A percentile compares a stretch with the other conserved stretches of the same genome.
Evolutionary conservation across 225 moss, liverwort and hornwort genomes (phyloP).

Genomic region (Ulota crispa): DNA sequence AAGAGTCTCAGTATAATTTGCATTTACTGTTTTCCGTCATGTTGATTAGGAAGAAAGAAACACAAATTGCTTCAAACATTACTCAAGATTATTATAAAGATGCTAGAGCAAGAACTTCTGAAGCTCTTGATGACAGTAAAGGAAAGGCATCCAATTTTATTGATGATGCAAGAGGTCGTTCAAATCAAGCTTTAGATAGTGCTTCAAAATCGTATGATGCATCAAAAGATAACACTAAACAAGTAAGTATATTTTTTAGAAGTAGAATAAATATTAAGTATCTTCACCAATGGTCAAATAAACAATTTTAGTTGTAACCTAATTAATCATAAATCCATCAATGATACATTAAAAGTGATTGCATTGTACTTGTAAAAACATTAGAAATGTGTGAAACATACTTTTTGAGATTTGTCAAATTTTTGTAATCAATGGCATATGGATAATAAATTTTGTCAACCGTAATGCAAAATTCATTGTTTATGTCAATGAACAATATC

Average conservation of each 20-base stretch:
- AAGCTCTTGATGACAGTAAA: background rate
- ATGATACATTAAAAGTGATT: no score
- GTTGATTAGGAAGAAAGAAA: background rate
- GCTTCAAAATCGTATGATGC: fast-evolving
- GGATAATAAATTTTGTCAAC: no score
- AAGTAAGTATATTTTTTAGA: background rate
- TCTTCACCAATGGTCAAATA: background rate
- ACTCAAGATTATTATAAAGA: background rate
- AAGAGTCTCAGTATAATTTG: background rate
- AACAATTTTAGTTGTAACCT: background rate
- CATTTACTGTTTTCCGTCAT: background rate
- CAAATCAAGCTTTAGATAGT: background rate
- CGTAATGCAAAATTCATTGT: no score
- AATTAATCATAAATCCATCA: background rate
- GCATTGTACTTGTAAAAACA: no score
- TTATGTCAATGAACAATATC: no score
- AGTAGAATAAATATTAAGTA: background rate
- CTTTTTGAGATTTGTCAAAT: no score
- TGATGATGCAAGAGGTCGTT: background rate
- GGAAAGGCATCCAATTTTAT: background rate
- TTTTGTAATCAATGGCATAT: no score
- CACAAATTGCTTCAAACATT: background rate
- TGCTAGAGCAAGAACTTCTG: background rate
- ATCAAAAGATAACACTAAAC: background rate
- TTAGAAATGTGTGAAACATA: no score